Percentiles rank a stretch among this genome's conserved stretches.
phyloP scores from a whole-genome alignment of 2,329 filamentous ascomycete species.

The Trichoderma sp. region DNA sequence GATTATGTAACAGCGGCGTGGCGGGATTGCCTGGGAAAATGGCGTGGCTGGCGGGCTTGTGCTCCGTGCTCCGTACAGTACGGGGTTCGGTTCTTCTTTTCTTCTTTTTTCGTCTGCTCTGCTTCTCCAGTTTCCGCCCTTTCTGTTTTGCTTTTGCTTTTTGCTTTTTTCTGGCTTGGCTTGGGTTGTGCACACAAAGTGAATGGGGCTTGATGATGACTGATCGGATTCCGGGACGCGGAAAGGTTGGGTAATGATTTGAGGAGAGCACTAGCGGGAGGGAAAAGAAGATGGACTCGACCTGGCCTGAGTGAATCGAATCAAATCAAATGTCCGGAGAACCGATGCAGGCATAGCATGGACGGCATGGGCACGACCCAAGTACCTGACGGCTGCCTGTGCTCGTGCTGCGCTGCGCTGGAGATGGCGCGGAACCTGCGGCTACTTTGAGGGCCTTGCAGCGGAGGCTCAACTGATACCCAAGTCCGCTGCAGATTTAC shows the following conservation, averaged over 20 bases:
- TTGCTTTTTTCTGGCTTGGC: neutral
- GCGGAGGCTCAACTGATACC: neutral
- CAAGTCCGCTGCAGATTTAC: neutral
- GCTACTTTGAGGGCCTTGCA: neutral
- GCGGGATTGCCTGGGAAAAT: constrained; percentile 18
- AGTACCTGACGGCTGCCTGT: neutral
- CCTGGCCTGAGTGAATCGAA: neutral
- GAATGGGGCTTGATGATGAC: constrained; percentile 8
- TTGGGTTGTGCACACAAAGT: neutral
- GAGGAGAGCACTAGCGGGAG: neutral
- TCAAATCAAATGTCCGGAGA: constrained; percentile 1
- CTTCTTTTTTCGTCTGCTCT: neutral
- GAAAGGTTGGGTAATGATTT: constrained; percentile 9
- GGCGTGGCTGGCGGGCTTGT: constrained; percentile 21
- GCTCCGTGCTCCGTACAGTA: neutral
- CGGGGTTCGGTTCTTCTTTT: neutral
- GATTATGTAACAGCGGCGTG: constrained; percentile 24
- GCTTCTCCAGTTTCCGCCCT: neutral
- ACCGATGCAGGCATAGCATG: neutral
- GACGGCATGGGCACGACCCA: neutral
- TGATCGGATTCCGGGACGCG: constrained; percentile 17
- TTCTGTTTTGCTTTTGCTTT: neutral
- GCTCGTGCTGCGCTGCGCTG: neutral
- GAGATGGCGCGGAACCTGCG: neutral
- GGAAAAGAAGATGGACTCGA: neutral